Conservation (phyloP, 2,329 filamentous ascomycete species). For the Verticillium zaregamsianum region DNA sequence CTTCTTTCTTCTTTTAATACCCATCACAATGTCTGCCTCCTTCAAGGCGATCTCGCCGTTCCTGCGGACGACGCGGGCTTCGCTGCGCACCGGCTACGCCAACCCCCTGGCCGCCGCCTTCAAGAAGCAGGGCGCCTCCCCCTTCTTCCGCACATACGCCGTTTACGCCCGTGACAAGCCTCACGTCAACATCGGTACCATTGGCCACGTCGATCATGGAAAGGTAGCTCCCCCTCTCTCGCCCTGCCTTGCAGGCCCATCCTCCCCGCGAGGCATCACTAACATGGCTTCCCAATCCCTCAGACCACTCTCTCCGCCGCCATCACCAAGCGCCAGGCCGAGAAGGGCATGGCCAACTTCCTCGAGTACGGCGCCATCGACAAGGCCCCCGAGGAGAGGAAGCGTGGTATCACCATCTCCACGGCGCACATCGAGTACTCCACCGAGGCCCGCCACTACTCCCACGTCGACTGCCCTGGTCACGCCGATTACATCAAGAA, state of each 20-base stretch:
- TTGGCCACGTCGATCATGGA: constrained; percentile 99
- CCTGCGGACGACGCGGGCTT: constrained; percentile 74
- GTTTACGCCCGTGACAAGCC: constrained; percentile 88
- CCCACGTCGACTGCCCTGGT: constrained; percentile 98
- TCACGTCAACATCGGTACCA: constrained; percentile 99
- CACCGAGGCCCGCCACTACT: constrained; percentile 92
- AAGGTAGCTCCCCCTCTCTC: constrained; percentile 59
- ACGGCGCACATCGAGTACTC: constrained; percentile 98
- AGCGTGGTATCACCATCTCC: constrained; percentile 99
- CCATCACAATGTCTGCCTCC: constrained; percentile 70
- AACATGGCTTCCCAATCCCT: constrained; percentile 12
- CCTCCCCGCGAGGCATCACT: background rate
- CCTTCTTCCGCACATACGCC: constrained; percentile 61
- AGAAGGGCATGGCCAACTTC: constrained; percentile 91
- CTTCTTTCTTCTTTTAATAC: constrained; percentile 20
- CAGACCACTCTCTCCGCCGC: constrained; percentile 97
- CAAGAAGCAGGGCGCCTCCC: constrained; percentile 57
- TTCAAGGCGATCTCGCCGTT: constrained; percentile 75
- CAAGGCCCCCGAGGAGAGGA: constrained; percentile 98
- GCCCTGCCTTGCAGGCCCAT: background rate
- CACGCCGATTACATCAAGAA: constrained; percentile 99
- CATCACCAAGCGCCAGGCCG: constrained; percentile 96
- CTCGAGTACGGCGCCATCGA: constrained; percentile 98
- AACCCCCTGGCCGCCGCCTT: constrained; percentile 74
- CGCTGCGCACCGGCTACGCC: constrained; percentile 63